Conservation (phyloP, 148 eudicot genomes). For the Pouteria glomerata region DNA sequence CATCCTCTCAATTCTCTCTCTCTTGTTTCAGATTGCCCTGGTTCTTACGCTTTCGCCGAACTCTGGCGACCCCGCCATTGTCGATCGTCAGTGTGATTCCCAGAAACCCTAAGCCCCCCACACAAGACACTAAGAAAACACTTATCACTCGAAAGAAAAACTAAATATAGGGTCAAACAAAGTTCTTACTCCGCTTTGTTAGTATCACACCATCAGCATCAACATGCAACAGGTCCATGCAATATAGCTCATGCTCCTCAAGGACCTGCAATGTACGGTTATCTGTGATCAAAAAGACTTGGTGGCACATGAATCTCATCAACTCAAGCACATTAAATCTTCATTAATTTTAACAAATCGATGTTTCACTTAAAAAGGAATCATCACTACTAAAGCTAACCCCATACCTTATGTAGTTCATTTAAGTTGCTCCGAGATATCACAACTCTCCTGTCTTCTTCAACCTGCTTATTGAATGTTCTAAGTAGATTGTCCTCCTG, state of each 20-base stretch:
- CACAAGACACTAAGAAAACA: background rate
- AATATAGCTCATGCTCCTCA: constrained; percentile 76
- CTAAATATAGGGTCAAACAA: background rate
- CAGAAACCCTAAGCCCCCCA: no score
- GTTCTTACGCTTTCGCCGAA: no score
- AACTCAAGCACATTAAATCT: background rate
- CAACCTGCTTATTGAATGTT: constrained; percentile 87
- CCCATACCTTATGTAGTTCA: constrained; percentile 79
- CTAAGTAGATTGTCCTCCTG: constrained; percentile 87
- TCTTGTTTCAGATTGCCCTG: no score
- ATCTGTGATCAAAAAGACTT: background rate
- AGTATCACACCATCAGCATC: constrained; percentile 75
- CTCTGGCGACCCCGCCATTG: no score
- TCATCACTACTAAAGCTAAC: background rate
- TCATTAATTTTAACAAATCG: background rate
- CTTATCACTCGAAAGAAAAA: background rate
- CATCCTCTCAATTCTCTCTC: no score
- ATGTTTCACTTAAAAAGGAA: background rate
- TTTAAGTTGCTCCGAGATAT: constrained; percentile 81
- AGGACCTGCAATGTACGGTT: constrained; percentile 55
- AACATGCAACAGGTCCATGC: constrained; percentile 77
- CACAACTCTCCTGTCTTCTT: constrained; percentile 86
- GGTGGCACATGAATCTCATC: background rate
- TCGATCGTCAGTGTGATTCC: no score
- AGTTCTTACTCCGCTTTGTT: constrained; percentile 69